Percentiles rank a stretch among this genome's conserved stretches.
phyloP scores from a whole-genome alignment of 1,284 basidiomycete genomes.

The Thecaphora thlaspeos region DNA sequence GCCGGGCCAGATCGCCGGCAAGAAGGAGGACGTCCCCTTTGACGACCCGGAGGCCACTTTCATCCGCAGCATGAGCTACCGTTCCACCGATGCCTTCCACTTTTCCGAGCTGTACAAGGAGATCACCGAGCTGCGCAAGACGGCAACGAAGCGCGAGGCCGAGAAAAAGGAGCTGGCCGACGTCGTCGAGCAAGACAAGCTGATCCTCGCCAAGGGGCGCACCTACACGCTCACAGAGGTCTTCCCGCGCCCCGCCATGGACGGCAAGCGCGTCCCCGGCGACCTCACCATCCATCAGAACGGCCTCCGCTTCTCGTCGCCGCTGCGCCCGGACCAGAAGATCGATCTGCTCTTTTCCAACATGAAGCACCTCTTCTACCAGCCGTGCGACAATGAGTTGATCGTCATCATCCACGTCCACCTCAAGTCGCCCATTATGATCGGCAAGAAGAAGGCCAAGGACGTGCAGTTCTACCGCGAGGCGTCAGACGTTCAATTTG shows the following conservation, averaged over 20 bases:
- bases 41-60: slow-evolving; percentile 97
- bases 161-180: slow-evolving; percentile 98
- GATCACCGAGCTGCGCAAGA: slow-evolving; percentile 93
- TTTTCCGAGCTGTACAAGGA: slow-evolving; percentile 86
- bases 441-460: slow-evolving; percentile 97
- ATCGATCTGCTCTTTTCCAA: slow-evolving; percentile 80
- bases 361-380: slow-evolving; percentile 98
- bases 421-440: slow-evolving; percentile 93
- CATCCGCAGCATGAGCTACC: slow-evolving; percentile 90
- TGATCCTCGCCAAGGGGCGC: slow-evolving; percentile 72
- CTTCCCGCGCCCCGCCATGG: slow-evolving; percentile 87
- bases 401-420: slow-evolving; percentile 93
- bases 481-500: slow-evolving; percentile 95
- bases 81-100: slow-evolving; percentile 82
- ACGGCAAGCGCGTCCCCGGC: slow-evolving; percentile 84
- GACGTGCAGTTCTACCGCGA: slow-evolving; percentile 99
- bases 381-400: slow-evolving; percentile 94
- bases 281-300: slow-evolving; percentile 98
- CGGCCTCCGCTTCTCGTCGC: slow-evolving; percentile 88
- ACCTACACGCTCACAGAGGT: slow-evolving; percentile 73
- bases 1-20: slow-evolving; percentile 93
- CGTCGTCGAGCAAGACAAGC: slow-evolving; percentile 88
- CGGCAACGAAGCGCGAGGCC: slow-evolving; percentile 92
- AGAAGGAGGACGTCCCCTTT: slow-evolving; percentile 99
- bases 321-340: slow-evolving; percentile 59